phyloP scores from a whole-genome alignment of 768 basidiomycete genomes.

The Flagelloscypha sp. region DNA sequence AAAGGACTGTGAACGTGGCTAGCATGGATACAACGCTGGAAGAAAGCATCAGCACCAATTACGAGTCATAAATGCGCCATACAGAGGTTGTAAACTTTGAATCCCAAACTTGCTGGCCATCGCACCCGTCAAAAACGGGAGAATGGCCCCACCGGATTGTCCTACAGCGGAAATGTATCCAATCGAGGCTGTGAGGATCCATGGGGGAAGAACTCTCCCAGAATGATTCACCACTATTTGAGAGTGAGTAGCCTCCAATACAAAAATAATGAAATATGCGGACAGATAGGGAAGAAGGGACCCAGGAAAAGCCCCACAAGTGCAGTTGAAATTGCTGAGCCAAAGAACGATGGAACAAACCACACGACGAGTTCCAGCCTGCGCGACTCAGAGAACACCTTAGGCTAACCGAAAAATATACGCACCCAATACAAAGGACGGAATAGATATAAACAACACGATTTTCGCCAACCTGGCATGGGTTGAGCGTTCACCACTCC shows the following conservation, averaged over 20 bases:
- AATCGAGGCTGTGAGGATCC: slow-evolving; percentile 13
- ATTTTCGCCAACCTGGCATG: slow-evolving; percentile 26
- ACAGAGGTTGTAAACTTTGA: slow-evolving; percentile 35
- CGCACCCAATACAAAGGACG: slow-evolving; percentile 17
- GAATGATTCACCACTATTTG: not conserved
- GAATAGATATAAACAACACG: slow-evolving; percentile 23
- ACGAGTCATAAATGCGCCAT: too few species aligned
- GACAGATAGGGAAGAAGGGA: slow-evolving; percentile 38
- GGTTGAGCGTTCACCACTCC: slow-evolving; percentile 1
- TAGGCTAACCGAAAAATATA: not conserved
- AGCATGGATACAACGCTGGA: slow-evolving; percentile 7
- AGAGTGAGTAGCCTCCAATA: too few species aligned
- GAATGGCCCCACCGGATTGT: slow-evolving; percentile 34
- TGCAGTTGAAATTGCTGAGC: slow-evolving; percentile 31
- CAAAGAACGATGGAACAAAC: slow-evolving; percentile 33
- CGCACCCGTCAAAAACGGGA: slow-evolving; percentile 36
- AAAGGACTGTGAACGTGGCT: slow-evolving; percentile 3
- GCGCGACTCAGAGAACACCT: not conserved
- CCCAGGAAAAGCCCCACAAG: slow-evolving; percentile 37
- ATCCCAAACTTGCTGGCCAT: slow-evolving; percentile 32
- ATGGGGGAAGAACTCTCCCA: not conserved
- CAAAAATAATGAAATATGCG: too few species aligned
- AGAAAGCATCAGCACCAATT: not conserved
- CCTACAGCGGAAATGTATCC: slow-evolving; percentile 42
- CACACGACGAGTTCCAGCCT: slow-evolving; percentile 36